Conservation (phyloP, 108 stramenopile genomes). For the Bacterosira constricta region DNA sequence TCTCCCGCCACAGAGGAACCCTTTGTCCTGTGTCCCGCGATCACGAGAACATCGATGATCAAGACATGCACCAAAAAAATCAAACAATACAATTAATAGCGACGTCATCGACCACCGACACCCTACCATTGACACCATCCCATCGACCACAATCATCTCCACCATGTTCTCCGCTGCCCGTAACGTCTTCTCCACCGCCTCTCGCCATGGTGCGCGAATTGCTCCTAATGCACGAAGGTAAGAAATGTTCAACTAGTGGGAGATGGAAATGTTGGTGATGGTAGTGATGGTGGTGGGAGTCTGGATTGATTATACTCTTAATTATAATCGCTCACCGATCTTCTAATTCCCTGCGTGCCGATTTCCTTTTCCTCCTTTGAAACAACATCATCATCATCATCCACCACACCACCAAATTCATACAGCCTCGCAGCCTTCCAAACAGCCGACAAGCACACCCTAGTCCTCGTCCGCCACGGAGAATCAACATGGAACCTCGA, state of each 20-base stretch:
- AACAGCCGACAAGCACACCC: conserved; percentile 64
- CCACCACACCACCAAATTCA: neutral
- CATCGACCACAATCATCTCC: neutral
- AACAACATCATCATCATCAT: neutral
- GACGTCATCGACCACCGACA: too few species aligned
- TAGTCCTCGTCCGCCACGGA: conserved; percentile 92
- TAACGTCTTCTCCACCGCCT: conserved; percentile 32
- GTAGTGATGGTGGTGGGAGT: neutral
- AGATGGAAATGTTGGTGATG: too few species aligned
- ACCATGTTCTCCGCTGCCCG: conserved; percentile 52
- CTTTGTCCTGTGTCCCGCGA: too few species aligned
- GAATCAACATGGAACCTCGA: conserved; percentile 97
- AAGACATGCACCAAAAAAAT: too few species aligned
- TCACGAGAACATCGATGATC: too few species aligned
- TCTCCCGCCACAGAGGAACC: too few species aligned
- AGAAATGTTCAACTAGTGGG: too few species aligned
- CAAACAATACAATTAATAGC: too few species aligned
- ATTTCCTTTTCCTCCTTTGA: too few species aligned
- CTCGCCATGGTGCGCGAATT: conserved; percentile 31
- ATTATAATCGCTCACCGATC: too few species aligned
- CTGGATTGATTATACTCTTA: too few species aligned
- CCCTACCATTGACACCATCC: neutral
- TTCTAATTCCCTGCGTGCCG: too few species aligned
- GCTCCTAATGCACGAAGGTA: conserved; percentile 43
- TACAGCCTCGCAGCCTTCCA: conserved; percentile 48